Percentiles rank a stretch among this genome's conserved stretches.
Evolutionary conservation across 2,329 filamentous ascomycete species (phyloP).

Genomic region (Pseudogymnoascus sp.): DNA sequence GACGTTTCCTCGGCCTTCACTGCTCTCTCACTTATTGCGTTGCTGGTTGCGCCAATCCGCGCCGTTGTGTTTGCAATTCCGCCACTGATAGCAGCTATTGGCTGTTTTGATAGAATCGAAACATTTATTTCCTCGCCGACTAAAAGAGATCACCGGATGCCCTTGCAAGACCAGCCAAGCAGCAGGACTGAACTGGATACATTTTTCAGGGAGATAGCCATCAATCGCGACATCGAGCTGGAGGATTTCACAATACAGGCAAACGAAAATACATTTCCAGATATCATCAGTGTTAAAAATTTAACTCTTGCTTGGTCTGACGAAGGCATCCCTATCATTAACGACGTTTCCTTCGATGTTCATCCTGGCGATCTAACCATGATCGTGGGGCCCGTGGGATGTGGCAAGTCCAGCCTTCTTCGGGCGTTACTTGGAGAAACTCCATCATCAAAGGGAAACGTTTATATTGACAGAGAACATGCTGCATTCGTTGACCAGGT

Average conservation of each 20-base stretch:
- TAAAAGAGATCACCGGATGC: conserved; percentile 18
- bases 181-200: conserved; percentile 13
- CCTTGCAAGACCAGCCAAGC: conserved; percentile 10
- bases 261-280: conserved; percentile 1
- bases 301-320: conserved; percentile 22
- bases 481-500: conserved; percentile 19
- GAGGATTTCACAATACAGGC: neutral
- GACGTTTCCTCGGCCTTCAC: conserved; percentile 33
- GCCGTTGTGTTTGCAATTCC: conserved; percentile 34
- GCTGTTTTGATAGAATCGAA: conserved; percentile 37
- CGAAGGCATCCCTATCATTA: conserved; percentile 13
- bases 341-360: neutral
- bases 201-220: neutral
- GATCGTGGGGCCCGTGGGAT: conserved; percentile 24
- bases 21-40: conserved; percentile 34
- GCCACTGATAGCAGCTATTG: conserved; percentile 31
- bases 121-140: conserved; percentile 19
- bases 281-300: conserved; percentile 21
- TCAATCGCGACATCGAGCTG: neutral
- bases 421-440: conserved; percentile 22
- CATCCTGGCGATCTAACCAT: neutral
- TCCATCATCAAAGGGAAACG: conserved; percentile 14
- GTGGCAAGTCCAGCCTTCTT: conserved; percentile 24
- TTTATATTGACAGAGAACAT: conserved; percentile 10
- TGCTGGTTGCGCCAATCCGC: conserved; percentile 34